Evolutionary conservation across 495 filamentous ascomycete species (phyloP).

Genomic region (Hyaloscypha variabilis): DNA sequence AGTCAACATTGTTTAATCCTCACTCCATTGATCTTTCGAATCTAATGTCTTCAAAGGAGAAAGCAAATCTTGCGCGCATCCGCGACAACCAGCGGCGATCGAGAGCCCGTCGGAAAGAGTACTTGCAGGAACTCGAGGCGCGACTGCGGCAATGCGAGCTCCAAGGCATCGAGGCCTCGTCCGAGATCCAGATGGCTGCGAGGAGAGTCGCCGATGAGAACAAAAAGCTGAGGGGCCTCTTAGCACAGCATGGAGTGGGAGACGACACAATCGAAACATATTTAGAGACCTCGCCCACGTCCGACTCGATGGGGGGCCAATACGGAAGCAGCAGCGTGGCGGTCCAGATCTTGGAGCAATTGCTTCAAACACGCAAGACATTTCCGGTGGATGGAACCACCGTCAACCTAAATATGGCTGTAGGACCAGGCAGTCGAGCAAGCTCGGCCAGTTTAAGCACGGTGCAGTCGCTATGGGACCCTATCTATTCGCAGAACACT

Average conservation of each 20-base stretch:
- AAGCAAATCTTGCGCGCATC: constrained; percentile 54
- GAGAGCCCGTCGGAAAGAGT: constrained; percentile 74
- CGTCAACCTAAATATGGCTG: neutral
- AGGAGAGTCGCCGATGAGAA: constrained; percentile 67
- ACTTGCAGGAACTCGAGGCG: constrained; percentile 69
- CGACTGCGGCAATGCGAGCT: constrained; percentile 62
- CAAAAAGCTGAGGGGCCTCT: constrained; percentile 51
- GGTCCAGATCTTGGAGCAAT: constrained; percentile 28
- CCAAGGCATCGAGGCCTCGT: constrained; percentile 56
- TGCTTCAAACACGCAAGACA: constrained; percentile 25
- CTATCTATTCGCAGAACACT: constrained; percentile 19
- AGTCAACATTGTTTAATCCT: neutral
- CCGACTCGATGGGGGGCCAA: constrained; percentile 14
- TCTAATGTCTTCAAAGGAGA: constrained; percentile 29
- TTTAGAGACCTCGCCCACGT: constrained; percentile 20
- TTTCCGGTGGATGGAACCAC: constrained; percentile 22
- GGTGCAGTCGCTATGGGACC: constrained; percentile 27
- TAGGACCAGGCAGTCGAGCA: constrained; percentile 19
- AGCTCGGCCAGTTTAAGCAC: constrained; percentile 27
- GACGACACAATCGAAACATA: constrained; percentile 45
- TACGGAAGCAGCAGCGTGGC: constrained; percentile 15
- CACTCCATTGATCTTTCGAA: neutral
- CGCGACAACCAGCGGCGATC: constrained; percentile 85
- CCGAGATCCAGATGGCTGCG: constrained; percentile 66
- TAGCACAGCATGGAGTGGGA: constrained; percentile 44